Evolutionary conservation across 768 basidiomycete genomes (phyloP), one percentile per base, ranked within the genome.

Genomic region (Cantharellus anzutake): DNA sequence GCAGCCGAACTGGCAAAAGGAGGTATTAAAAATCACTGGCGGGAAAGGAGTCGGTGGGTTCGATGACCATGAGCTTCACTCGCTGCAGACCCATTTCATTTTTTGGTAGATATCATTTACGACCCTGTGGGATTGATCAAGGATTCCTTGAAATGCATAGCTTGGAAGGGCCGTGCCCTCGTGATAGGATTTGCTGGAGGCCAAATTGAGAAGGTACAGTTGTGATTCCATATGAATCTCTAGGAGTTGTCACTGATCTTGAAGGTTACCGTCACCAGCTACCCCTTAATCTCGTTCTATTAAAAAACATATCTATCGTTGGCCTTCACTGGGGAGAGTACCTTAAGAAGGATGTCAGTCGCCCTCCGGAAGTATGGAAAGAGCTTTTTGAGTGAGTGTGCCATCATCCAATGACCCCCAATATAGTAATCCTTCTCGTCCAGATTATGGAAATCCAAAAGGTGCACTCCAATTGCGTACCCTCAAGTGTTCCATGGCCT

Each of bases 121-220:
- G 90, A 94, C 65, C 89, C 90, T 3, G 86, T 93, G 40, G 88
- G 88, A 0, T 73, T 81, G 64, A 82, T 91, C 60, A 75, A 76
- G 87, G 91, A 89, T 68, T 84, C 78, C 53, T 68, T 97, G 60
- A 98, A 93, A 68, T 94, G 91, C 68, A 87, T 92, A 60, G 86
- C 85, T 0, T 97, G 93, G 83, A 92, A 93, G 68, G 91, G 93
- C 0, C 79, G 94, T 11, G 83, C 86, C 1, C 66, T 99, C 5
- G 86, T 98, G n/a, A 83, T 99, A 57, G 96, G 94, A 3, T 98
- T 93, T 69, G 89, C 86, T 2, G 86, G 78, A 4, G 88, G 88
- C 2, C 70, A 75, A 7, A 89, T 94, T 59, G 89, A 92, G 70
- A 87, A 89, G 75, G 84, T 85, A 56, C 5, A 67, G 35, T 5